Base-by-base conservation (phyloP, 257 asterid genomes). In the Echites panduratus region DNA sequence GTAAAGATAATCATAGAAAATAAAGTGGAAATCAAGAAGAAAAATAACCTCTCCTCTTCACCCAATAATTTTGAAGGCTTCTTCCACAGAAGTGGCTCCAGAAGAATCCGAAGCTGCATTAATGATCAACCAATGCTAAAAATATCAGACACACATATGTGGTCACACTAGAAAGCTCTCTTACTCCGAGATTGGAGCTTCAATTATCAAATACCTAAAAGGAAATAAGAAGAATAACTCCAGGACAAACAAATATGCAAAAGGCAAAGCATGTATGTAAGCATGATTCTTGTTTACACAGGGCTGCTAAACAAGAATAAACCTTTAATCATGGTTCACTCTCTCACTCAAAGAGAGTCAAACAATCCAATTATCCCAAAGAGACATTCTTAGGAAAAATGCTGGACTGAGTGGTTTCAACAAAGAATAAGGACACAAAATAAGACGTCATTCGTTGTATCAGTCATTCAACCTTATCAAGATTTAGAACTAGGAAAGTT, bases 51-150 rank as follows among this genome's bases (percentile, higher is more conserved):
- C 82, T 93, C 96, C 63, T 85, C 82, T 29, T 72, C 43, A 68
- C 76, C 82, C 69, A 83, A 50, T 66, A 50, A 78, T 84, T 76
- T 81, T 17, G 81, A 50, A n/a, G 77, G 72, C 54, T 75, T 77
- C 41, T 89, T 90, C 98, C 98, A 93, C 68, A 87, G 79, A 76
- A 90, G 73, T 49, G 98, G 98, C 85, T 90, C 98, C 79, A 89
- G 66, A 73, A 93, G 84, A 57, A 93, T 49, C 71, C 89, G 96
- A 81, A 90, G 80, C 98, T 93, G 91, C 77, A 81, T 35, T 40
- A 7, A 38, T 35, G 58, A 71, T 41, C 70, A 71, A 4, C 17
- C 73, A 40, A 58, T 62, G 71, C 64, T 57, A 24, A 68, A 78
- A 74, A 14, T 45, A 22, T 45, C 26, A 29, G 17, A 35, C 29